Conservation (phyloP, 768 basidiomycete genomes). For the Mycena maculata region DNA sequence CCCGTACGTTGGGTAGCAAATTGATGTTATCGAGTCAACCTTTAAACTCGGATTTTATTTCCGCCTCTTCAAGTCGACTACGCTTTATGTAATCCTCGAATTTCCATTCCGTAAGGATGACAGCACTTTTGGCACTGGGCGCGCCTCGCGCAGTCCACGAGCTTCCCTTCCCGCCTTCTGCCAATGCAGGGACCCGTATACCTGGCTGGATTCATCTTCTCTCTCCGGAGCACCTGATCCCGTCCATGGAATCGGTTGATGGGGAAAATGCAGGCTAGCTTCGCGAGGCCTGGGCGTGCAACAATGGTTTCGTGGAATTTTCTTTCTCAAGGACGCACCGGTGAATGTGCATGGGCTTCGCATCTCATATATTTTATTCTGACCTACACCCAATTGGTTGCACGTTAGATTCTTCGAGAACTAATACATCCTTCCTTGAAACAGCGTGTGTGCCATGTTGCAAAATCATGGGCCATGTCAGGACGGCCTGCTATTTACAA, state of each 20-base stretch:
- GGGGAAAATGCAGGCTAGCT: constrained; percentile 4
- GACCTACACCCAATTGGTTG: constrained; percentile 7
- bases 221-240: constrained; percentile 7
- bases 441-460: constrained; percentile 12
- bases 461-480: constrained; percentile 8
- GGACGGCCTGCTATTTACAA: constrained; percentile 10
- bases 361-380: constrained; percentile 14
- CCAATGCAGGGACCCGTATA: constrained; percentile 7
- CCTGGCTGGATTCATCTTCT: constrained; percentile 6
- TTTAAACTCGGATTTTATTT: constrained; percentile 3
- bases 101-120: constrained; percentile 8
- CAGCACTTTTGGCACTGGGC: not conserved
- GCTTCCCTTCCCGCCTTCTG: constrained; percentile 13
- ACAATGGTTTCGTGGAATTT: constrained; percentile 5
- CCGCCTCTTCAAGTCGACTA: constrained; percentile 2
- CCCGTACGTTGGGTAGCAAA: constrained; percentile 6
- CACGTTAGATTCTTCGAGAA: constrained; percentile 5
- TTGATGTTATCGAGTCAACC: constrained; percentile 9
- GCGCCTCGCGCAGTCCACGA: constrained; percentile 4
- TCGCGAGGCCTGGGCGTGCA: constrained; percentile 4
- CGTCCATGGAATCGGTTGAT: constrained; percentile 7
- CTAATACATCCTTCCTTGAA: constrained; percentile 13
- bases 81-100: not conserved
- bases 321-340: constrained; percentile 9
- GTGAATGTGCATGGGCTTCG: constrained; percentile 10